Base-by-base conservation (phyloP, 2,329 filamentous ascomycete genomes). In the Aspergillus sp. region DNA sequence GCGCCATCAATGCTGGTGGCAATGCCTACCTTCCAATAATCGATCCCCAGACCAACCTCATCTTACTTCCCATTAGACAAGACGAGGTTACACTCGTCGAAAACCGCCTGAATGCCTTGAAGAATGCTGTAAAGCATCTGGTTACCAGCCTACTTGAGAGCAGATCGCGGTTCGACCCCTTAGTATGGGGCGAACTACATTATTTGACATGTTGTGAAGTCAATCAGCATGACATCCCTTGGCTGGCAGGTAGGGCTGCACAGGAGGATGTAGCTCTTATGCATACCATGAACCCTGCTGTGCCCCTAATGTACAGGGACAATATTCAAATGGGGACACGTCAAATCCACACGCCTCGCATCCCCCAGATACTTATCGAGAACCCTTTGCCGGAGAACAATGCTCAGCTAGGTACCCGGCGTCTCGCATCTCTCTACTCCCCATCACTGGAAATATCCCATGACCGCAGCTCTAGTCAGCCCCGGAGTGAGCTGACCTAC, bases 161-260 rank as follows among this genome's bases (percentile, higher is more conserved):
- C 27, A 68, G 73, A 21, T 77, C 32, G 75, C 39, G 74, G 77
- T 57, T 70, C 39, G 56, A 65, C 32, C 55, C 62, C 4, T 19
- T 81, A 17, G 77, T 81, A 56, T 65, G 70, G 0, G 72, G 60
- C 17, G 39, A 64, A 3, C 63, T 82, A 32, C 55, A 69, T 3
- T 81, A 82, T 66, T 70, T 83, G 53, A 82, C 81, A 1, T 82
- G 80, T 65, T 72, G 71, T 11, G 70, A 74, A 10, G 71, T 84
- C 47, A 67, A 71, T 2, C 49, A 62, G 2, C 54, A 61, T 1
- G 63, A 62, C 36, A 36, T 64, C 23, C 63, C 63, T 3, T 62
- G 57, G 60, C 21, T 42, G 8, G 25, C 30, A 27, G 15, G 10
- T 30, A 30, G n/a, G 21, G 13, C 56, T 23, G 53, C 41, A 21